phyloP scores from a whole-genome alignment of 257 asterid species.

The Pogostemon cablin region DNA sequence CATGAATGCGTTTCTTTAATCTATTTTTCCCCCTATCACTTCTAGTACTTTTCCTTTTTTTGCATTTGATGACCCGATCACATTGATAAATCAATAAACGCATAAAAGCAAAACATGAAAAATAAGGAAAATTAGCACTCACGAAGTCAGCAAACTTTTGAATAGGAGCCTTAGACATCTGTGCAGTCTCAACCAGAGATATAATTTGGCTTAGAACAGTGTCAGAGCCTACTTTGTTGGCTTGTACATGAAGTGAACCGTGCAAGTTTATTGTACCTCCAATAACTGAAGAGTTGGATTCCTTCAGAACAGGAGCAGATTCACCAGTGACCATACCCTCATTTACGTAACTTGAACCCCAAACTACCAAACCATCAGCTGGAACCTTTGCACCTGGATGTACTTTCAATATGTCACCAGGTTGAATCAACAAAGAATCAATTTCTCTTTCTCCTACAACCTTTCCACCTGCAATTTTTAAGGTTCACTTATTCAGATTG shows the following conservation, averaged over 20 bases:
- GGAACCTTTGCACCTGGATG: conserved; percentile 95
- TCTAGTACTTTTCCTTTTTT: background rate
- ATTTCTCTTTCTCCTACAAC: conserved; percentile 85
- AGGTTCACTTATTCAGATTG: conserved; percentile 26
- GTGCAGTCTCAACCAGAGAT: conserved; percentile 97
- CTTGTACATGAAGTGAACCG: conserved; percentile 86
- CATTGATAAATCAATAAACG: conserved; percentile 15
- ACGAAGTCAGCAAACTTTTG: conserved; percentile 96
- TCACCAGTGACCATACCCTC: conserved; percentile 99
- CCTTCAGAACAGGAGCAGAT: conserved; percentile 79
- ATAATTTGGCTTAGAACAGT: conserved; percentile 97
- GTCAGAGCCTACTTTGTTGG: conserved; percentile 89
- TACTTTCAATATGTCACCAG: conserved; percentile 88
- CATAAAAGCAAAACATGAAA: conserved; percentile 22
- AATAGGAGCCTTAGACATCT: conserved; percentile 99
- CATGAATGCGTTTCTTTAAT: background rate
- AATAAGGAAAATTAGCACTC: conserved; percentile 43
- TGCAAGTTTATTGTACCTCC: conserved; percentile 97
- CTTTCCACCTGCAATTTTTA: conserved; percentile 70
- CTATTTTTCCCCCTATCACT: background rate
- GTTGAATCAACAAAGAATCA: conserved; percentile 89
- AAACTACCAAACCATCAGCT: conserved; percentile 85
- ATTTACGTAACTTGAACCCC: conserved; percentile 96
- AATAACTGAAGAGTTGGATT: conserved; percentile 62
- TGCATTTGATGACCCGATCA: conserved; percentile 9